phyloP scores from a whole-genome alignment of 306 rosid genomes.

The Carpinus viminea region DNA sequence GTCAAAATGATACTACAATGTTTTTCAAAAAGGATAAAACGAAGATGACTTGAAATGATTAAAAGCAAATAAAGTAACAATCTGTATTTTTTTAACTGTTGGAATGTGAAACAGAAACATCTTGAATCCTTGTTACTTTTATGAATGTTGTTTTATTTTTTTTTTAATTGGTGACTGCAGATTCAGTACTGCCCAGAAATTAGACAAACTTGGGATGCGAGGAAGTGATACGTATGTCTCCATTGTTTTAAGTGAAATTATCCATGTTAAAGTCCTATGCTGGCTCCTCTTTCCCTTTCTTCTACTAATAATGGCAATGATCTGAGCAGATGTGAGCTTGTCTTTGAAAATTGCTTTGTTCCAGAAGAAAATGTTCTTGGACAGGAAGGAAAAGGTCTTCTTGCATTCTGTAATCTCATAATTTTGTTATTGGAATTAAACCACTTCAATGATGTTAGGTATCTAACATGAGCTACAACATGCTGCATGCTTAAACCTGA shows the following conservation, averaged over 20 bases:
- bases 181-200: constrained; percentile 90
- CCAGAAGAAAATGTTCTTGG: constrained; percentile 94
- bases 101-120: constrained; percentile 20
- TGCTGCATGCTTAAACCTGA: background rate
- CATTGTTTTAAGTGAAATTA: constrained; percentile 28
- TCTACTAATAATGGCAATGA: constrained; percentile 43
- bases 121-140: constrained; percentile 19
- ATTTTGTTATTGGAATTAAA: constrained; percentile 17
- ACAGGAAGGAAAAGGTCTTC: constrained; percentile 91
- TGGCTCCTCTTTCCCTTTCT: constrained; percentile 9
- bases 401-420: constrained; percentile 25
- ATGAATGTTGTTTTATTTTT: background rate
- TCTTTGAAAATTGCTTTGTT: constrained; percentile 95
- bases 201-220: constrained; percentile 99
- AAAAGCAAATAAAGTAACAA: background rate
- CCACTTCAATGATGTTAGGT: background rate
- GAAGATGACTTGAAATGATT: constrained; percentile 1
- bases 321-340: constrained; percentile 90
- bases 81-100: background rate
- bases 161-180: constrained; percentile 46
- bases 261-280: constrained; percentile 15
- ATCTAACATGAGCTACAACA: background rate
- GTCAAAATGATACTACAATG: background rate
- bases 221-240: constrained; percentile 94
- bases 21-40: background rate